phyloP scores from a whole-genome alignment of 768 basidiomycete species.

The Tylopilus sp. region DNA sequence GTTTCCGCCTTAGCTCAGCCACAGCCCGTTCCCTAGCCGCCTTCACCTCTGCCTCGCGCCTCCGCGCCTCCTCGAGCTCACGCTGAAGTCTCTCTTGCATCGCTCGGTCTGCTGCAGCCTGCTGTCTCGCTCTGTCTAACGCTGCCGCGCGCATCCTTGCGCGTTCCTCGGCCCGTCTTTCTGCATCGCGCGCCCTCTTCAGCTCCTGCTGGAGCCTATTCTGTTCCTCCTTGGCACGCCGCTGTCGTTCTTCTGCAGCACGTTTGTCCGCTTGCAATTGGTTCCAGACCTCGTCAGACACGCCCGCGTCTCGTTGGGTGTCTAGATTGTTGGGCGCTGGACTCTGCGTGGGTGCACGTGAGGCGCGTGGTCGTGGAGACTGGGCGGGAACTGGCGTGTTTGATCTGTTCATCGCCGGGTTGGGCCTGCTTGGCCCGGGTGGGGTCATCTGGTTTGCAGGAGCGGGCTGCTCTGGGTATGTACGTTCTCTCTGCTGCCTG shows the following conservation, averaged over 20 bases:
- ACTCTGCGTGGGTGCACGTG: neutral
- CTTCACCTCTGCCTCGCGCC: conserved; percentile 18
- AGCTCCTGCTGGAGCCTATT: conserved; percentile 15
- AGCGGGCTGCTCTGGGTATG: neutral
- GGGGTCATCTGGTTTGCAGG: conserved; percentile 2
- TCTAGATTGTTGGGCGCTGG: neutral
- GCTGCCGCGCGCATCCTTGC: conserved; percentile 18
- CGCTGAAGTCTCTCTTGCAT: conserved; percentile 24
- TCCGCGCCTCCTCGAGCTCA: conserved; percentile 24
- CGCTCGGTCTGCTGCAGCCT: conserved; percentile 16
- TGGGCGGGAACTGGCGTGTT: neutral
- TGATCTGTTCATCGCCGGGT: neutral
- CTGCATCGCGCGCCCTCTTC: conserved; percentile 13
- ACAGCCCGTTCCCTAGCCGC: conserved; percentile 22
- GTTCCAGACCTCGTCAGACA: conserved; percentile 50
- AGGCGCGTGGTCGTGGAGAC: neutral
- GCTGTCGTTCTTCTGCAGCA: conserved; percentile 20
- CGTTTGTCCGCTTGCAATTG: conserved; percentile 42
- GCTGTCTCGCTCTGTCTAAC: conserved; percentile 17
- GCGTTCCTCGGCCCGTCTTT: conserved; percentile 24
- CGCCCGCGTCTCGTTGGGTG: conserved; percentile 46
- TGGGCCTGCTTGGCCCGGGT: neutral
- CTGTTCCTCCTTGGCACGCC: conserved; percentile 18
- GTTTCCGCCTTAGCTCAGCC: conserved; percentile 29
- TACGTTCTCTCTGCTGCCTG: neutral